phyloP scores from a whole-genome alignment of 345 rosid genomes.

The Atalantia buxifolia region DNA sequence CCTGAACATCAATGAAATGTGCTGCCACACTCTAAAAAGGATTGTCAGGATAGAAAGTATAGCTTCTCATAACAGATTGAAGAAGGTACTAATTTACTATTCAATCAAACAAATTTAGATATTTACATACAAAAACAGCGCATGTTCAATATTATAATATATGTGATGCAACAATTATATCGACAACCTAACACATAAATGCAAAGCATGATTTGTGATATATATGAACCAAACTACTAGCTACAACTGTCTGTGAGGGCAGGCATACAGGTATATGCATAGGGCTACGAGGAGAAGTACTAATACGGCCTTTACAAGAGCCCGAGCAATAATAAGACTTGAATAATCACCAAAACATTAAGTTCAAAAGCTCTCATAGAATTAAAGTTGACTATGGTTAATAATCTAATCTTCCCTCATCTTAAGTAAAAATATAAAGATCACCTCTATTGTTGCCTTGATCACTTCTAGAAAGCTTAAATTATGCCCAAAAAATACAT shows the following conservation, averaged over 20 bases:
- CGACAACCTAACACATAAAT: background rate
- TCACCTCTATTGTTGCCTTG: background rate
- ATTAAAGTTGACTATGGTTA: background rate
- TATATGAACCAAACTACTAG: background rate
- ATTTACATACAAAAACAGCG: background rate
- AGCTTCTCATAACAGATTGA: background rate
- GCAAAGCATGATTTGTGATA: background rate
- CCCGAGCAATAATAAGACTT: no score
- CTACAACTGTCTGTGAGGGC: background rate
- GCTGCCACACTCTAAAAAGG: background rate
- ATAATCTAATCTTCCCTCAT: background rate
- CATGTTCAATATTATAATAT: background rate
- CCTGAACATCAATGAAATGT: background rate
- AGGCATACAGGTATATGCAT: background rate
- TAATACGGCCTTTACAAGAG: no score
- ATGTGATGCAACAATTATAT: background rate
- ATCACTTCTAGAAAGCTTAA: background rate
- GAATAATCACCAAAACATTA: no score
- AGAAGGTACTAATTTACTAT: background rate
- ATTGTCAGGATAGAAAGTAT: background rate
- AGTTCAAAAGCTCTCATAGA: background rate
- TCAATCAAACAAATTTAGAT: background rate
- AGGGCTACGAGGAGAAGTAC: background rate
- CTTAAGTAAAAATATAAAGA: background rate
- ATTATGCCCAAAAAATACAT: background rate